Conservation (phyloP, 176 grass and related monocot species). For the Bolboschoenus planiculmis region DNA sequence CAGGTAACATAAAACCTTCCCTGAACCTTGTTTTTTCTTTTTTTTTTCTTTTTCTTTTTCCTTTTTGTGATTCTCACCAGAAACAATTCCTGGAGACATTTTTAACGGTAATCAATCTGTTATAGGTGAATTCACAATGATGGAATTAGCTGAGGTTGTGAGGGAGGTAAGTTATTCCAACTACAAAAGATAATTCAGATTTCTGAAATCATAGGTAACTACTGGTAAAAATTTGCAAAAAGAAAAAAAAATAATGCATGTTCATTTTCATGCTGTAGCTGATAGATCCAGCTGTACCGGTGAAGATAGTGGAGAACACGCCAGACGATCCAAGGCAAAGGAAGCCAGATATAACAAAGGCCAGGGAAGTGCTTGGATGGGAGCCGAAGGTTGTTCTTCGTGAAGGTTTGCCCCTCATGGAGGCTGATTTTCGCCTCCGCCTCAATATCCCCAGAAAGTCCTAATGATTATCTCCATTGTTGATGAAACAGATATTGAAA, state of each 20-base stretch:
- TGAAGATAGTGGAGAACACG: conserved; percentile 53
- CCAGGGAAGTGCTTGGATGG: conserved; percentile 67
- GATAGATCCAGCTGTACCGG: conserved; percentile 57
- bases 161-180: background rate
- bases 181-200: background rate
- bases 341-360: conserved; percentile 84
- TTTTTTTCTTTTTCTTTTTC: background rate
- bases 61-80: background rate
- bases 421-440: conserved; percentile 62
- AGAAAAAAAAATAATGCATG: background rate
- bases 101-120: background rate
- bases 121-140: conserved; percentile 78
- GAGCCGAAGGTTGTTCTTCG: conserved; percentile 66
- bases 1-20: conserved; percentile 17
- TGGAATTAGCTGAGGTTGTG: conserved; percentile 79
- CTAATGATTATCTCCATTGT: background rate
- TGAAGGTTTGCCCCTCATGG: conserved; percentile 86
- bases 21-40: background rate
- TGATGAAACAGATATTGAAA: too few relatives aligned
- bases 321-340: conserved; percentile 82
- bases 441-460: conserved; percentile 5
- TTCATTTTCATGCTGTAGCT: conserved; percentile 56
- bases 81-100: background rate
- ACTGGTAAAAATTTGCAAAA: background rate
- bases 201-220: background rate